Conservation (phyloP, 2,329 filamentous ascomycete species). For the Sporothrix brasiliensis region DNA sequence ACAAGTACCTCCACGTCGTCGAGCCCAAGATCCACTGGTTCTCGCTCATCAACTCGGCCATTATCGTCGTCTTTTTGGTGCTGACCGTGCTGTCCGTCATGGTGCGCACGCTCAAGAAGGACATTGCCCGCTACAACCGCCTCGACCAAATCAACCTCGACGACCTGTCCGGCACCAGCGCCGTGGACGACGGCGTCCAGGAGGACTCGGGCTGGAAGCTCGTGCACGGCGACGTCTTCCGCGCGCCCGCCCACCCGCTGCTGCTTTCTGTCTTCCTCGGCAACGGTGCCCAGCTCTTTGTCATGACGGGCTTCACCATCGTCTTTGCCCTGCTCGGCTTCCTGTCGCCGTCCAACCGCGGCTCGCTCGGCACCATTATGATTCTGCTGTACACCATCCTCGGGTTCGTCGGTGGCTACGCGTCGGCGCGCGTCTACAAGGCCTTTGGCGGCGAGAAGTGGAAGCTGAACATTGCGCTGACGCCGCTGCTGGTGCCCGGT, state of each 20-base stretch:
- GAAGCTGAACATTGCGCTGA: slow-evolving; percentile 91
- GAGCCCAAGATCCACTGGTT: slow-evolving; percentile 99
- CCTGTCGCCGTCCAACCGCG: slow-evolving; percentile 92
- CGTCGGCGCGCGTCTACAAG: slow-evolving; percentile 90
- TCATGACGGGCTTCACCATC: slow-evolving; percentile 95
- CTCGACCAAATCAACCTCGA: slow-evolving; percentile 89
- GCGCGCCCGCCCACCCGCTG: slow-evolving; percentile 78
- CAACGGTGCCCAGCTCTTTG: slow-evolving; percentile 93
- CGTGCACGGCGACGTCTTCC: slow-evolving; percentile 96
- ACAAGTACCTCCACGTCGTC: slow-evolving; percentile 96
- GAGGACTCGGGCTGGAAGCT: slow-evolving; percentile 99
- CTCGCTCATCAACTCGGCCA: slow-evolving; percentile 91
- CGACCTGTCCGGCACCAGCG: slow-evolving; percentile 78
- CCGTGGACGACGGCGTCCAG: slow-evolving; percentile 86
- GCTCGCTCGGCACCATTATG: slow-evolving; percentile 89
- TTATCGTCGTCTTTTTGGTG: slow-evolving; percentile 90
- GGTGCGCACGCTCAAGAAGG: slow-evolving; percentile 83
- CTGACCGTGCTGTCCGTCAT: slow-evolving; percentile 93
- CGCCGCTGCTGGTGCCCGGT: slow-evolving; percentile 80
- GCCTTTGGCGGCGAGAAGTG: slow-evolving; percentile 87
- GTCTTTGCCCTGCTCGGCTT: slow-evolving; percentile 91
- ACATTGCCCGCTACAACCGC: slow-evolving; percentile 95
- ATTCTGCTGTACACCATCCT: slow-evolving; percentile 92
- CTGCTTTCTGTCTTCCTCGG: slow-evolving; percentile 85
- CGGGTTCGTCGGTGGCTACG: slow-evolving; percentile 88